Evolutionary conservation across 192 early-diverging fungal genomes (phyloP).

Genomic region (Paraglomus brasilianum): DNA sequence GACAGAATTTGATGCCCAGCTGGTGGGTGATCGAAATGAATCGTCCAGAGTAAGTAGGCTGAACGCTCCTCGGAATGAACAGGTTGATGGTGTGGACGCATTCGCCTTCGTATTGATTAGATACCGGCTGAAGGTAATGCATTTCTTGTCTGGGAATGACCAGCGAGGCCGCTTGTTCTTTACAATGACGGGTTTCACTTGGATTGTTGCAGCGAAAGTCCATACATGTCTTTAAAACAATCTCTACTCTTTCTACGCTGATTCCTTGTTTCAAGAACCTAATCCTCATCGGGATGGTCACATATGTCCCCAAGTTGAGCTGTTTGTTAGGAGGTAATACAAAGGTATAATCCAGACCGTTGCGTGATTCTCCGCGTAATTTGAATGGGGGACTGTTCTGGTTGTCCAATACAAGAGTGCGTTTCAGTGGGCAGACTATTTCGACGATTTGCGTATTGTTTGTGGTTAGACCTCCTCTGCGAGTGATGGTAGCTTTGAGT

Average conservation of each 20-base stretch:
- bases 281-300: constrained; percentile 24
- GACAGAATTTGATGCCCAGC: constrained; percentile 11
- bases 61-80: constrained; percentile 13
- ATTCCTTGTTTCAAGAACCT: constrained; percentile 1
- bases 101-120: constrained; percentile 15
- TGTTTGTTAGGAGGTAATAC: constrained; percentile 29
- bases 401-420: constrained; percentile 1
- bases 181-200: constrained; percentile 10
- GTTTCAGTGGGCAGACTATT: constrained; percentile 16
- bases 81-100: constrained; percentile 20
- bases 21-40: constrained; percentile 20
- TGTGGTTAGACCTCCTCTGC: background rate
- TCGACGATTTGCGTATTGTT: background rate
- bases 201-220: constrained; percentile 16
- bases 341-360: constrained; percentile 24
- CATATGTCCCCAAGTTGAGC: constrained; percentile 19
- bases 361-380: constrained; percentile 17
- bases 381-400: constrained; percentile 3
- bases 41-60: constrained; percentile 24
- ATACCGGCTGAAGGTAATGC: background rate
- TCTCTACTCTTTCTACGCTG: constrained; percentile 19
- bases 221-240: constrained; percentile 22
- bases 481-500: background rate
- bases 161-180: background rate
- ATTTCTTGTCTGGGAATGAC: constrained; percentile 14